Evolutionary conservation across 1,139 yeast genomes (phyloP), one percentile per base, ranked within the genome.

Genomic region (Pichia sp.): DNA sequence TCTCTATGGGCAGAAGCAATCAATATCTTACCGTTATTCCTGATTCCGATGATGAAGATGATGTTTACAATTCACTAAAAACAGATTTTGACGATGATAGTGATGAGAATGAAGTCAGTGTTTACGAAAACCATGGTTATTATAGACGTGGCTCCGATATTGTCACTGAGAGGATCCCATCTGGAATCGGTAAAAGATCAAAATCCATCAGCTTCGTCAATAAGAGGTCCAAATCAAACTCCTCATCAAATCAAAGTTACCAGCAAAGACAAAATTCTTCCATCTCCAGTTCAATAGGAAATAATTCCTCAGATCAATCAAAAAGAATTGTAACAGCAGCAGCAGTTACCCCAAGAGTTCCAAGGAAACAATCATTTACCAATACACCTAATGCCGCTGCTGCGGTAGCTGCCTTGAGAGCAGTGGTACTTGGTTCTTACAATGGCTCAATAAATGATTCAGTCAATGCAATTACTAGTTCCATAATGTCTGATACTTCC

Each of bases 281-380:
- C 20, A 10, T 20, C 24, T 30, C 71, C 72, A 56, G 41, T 2
- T 30, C 45, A 3, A 24, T 14, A 31, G n/a, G 16, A 14, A 7
- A 33, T 27, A 10, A 5, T 8, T 9, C 46, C 20, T 24, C 41
- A 8, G 41, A 38, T 48, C 52, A 49, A 42, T 40, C 56, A 9
- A 56, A 49, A 30, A 49, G 42, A 17, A 34, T 54, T 27, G 66
- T 85, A 54, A 85, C 91, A n/a, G 89, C 89, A 40, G 92, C 92
- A 20, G 90, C 91, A 16, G 90, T 89, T 36, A 89, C 92, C 46
- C 93, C 92, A 56, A 75, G 92, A 64, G 81, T 86, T n/a, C 85
- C 89, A 20, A 78, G 81, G 60, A 63, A 64, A 14, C 40, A 36
- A 46, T 79, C 84, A 6, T 72, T 81, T 60, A 75, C 79, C 24